Base-by-base conservation (phyloP, 495 filamentous ascomycete genomes). In the Penicillium herquei region DNA sequence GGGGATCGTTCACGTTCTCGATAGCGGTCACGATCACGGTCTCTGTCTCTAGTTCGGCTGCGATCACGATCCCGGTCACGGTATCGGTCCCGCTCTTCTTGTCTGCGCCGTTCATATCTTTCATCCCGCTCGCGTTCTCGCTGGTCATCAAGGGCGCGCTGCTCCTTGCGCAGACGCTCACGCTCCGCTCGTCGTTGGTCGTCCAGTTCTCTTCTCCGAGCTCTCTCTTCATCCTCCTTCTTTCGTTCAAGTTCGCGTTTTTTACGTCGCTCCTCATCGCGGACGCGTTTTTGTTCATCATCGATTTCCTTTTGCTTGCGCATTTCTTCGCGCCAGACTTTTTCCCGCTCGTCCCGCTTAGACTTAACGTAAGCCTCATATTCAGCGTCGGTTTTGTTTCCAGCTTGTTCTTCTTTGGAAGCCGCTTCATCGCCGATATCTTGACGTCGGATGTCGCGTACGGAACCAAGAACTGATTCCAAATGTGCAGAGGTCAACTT, bases 341-440 rank as follows among this genome's bases (percentile, higher is more conserved):
- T 83, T 18, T 87, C 87, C 44, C 87, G 82, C 59, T 85, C 82
- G 10, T 81, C 80, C 3, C 83, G 76, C 54, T 84, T 83, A n/a
- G 70, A 75, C n/a, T 83, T 84, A 1, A 89, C 84, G 56, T 91
- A 84, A 35, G 77, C 75, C 12, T 85, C 88, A 62, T 93, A 96
- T 50, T 92, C 87, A 43, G 86, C 87, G 58, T 96, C 91, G 6
- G 87, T 91, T 67, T 90, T 96, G 56, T 82, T 81, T 3, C 92
- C 92, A 26, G 81, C 78, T 21, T 71, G 58, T 54, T 85, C 74
- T 65, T 96, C 92, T 54, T 85, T 80, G 3, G 74, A 74, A 12
- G 91, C 90, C 3, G 73, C 77, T 39, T 88, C 89, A 12, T 85
- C 81, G 9, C 92, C 92, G 53, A 95, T 82, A 57, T 96, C 92